A percentile compares a stretch with the other conserved stretches of the same genome.
Conservation (phyloP, 2,329 filamentous ascomycete species). For the Fusarium sp. region DNA sequence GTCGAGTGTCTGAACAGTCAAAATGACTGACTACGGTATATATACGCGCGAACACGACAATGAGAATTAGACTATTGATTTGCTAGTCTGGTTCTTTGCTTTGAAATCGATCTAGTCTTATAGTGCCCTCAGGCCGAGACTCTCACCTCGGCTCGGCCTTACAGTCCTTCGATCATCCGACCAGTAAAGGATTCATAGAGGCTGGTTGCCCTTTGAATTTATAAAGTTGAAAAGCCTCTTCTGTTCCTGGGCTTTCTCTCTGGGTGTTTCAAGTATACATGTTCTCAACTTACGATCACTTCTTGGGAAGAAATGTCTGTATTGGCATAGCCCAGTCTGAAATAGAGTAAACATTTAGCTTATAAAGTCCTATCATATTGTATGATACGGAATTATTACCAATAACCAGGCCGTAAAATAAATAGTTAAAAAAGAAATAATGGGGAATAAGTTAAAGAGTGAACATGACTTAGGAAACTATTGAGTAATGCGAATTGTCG, state of each 20-base stretch:
- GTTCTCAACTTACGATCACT: neutral
- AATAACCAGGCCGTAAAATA: neutral
- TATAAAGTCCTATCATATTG: neutral
- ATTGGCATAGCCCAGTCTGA: neutral
- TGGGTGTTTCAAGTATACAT: neutral
- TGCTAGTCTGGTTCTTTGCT: too few relatives aligned
- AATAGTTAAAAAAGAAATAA: neutral
- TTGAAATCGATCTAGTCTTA: too few relatives aligned
- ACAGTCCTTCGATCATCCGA: neutral
- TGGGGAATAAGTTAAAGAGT: constrained; percentile 54
- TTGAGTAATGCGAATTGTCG: neutral
- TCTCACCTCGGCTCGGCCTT: neutral
- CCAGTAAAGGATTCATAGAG: neutral
- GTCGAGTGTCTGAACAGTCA: neutral
- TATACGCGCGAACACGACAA: neutral
- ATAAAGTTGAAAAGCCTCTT: neutral
- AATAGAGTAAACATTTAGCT: neutral
- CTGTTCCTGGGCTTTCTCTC: neutral
- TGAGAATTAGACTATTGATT: neutral
- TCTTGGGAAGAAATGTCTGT: neutral
- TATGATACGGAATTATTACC: neutral
- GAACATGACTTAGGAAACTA: constrained; percentile 55
- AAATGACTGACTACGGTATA: neutral
- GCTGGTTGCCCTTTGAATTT: neutral
- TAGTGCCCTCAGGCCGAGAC: neutral